Evolutionary conservation across 805 yeast genomes (phyloP), one percentile per base, ranked within the genome.

Genomic region (Metschnikowia amazonensis): DNA sequence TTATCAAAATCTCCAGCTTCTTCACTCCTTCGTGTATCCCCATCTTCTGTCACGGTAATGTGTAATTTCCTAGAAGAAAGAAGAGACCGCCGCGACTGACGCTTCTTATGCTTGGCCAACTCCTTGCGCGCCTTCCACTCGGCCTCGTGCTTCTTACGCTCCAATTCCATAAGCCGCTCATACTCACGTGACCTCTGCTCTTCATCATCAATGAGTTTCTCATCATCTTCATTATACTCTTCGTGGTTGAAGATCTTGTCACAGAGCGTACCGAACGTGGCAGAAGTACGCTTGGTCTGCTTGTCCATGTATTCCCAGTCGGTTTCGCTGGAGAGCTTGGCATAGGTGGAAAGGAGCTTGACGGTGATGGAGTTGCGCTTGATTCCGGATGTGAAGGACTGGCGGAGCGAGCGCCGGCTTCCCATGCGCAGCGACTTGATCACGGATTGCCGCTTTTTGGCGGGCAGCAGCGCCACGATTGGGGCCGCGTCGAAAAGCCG

Each of bases 231-330:
- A 41, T 66, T 64, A 50, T 70, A 70, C 2, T 61, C 66, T 57
- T 83, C 89, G 62, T 83, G 85, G 56, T 79, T 84, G 70, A 85
- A 85, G 47, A 85, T 79, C 63, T 79, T 81, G 65, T 85, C 92
- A 69, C 89, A 83, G 35, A 85, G 68, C 2, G 85, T 77, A 10
- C 89, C 94, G 69, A 85, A 85, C 50, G 85, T 86, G 13, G 87
- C 81, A 30, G 87, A 81, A 1, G 90, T 83, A 63, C 94, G 74
- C 64, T 79, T 83, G 5, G 89, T 82, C 60, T 81, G 87, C 56
- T 77, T 80, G 56, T 83, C 86, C 63, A 84, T 77, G 55, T 77
- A 77, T 55, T 81, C 85, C 81, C 87, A 79, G 49, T 80, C 85
- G 34, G 76, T 72, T 46, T 81, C 84, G 37, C 74, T 74, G 3